Conservation (phyloP, 2,329 filamentous ascomycete species). For the Colletotrichum plurivorum region DNA sequence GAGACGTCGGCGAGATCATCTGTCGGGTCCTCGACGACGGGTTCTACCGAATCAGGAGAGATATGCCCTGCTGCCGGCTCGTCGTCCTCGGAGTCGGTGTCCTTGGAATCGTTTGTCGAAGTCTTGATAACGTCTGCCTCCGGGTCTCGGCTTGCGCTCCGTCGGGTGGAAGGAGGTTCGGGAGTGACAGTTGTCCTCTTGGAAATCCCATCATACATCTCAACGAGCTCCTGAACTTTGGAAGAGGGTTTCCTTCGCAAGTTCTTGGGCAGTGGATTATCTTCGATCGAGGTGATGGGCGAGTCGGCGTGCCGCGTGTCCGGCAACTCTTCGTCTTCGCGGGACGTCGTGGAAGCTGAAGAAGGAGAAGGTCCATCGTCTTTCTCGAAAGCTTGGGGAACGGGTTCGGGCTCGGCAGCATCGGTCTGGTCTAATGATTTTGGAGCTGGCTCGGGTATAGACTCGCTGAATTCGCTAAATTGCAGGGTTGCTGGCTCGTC, state of each 20-base stretch:
- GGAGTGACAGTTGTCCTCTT: slow-evolving; percentile 38
- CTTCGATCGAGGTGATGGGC: slow-evolving; percentile 61
- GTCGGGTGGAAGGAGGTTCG: slow-evolving; percentile 4
- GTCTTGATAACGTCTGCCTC: neutral
- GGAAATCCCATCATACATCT: slow-evolving; percentile 63
- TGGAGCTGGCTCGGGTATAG: slow-evolving; percentile 19
- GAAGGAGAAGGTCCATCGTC: neutral
- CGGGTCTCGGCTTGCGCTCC: slow-evolving; percentile 28
- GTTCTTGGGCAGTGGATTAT: slow-evolving; percentile 45
- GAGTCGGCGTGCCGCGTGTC: slow-evolving; percentile 49
- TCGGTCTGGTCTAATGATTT: neutral
- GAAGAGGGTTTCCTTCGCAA: slow-evolving; percentile 36
- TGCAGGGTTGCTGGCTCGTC: neutral
- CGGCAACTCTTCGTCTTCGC: slow-evolving; percentile 37
- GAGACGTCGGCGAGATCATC: neutral
- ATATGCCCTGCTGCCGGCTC: neutral
- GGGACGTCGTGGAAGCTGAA: slow-evolving; percentile 44
- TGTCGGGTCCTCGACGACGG: too few species aligned
- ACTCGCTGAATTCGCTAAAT: neutral
- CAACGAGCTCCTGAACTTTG: slow-evolving; percentile 66
- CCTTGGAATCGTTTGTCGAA: neutral
- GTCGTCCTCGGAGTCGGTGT: neutral
- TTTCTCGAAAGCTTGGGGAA: neutral
- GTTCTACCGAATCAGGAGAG: neutral
- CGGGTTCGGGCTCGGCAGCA: neutral